A percentile compares a stretch with the other conserved stretches of the same genome.
Evolutionary conservation across 2,329 filamentous ascomycete genomes (phyloP).

Genomic region (Aulographum hederae): DNA sequence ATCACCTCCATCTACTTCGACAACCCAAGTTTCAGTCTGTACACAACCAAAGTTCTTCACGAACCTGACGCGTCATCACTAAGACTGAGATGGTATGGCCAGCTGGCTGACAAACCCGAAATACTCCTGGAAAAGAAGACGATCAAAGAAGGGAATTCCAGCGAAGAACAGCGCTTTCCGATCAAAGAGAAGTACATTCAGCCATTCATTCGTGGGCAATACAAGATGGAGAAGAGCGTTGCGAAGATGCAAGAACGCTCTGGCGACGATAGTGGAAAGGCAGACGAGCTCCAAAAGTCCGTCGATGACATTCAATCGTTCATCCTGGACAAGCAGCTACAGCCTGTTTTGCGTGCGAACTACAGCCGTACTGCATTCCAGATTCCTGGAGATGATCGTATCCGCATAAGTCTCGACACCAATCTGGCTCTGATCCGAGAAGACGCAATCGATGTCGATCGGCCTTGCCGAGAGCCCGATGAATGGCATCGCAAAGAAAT

Average conservation of each 20-base stretch:
- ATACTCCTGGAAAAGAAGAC: slow-evolving; percentile 83
- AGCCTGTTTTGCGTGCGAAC: slow-evolving; percentile 78
- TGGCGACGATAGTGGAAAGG: slow-evolving; percentile 41
- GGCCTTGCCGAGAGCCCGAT: slow-evolving; percentile 75
- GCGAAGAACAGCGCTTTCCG: slow-evolving; percentile 59
- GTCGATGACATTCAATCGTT: slow-evolving; percentile 66
- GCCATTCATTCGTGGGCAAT: slow-evolving; percentile 69
- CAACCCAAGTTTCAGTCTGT: slow-evolving; percentile 68
- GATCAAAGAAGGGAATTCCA: slow-evolving; percentile 56
- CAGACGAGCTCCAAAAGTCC: slow-evolving; percentile 51
- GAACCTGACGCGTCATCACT: slow-evolving; percentile 62
- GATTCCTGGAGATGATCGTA: slow-evolving; percentile 76
- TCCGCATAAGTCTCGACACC: slow-evolving; percentile 86
- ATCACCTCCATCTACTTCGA: slow-evolving; percentile 97
- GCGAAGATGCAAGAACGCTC: slow-evolving; percentile 67
- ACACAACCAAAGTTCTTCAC: slow-evolving; percentile 66
- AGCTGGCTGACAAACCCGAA: slow-evolving; percentile 58
- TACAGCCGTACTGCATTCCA: slow-evolving; percentile 93
- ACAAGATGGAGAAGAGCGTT: slow-evolving; percentile 80
- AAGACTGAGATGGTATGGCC: slow-evolving; percentile 80
- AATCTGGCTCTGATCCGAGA: slow-evolving; percentile 72
- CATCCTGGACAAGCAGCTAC: slow-evolving; percentile 56
- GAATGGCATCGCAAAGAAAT: slow-evolving; percentile 89
- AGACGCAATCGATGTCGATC: slow-evolving; percentile 54
- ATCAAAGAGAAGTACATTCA: slow-evolving; percentile 94